Evolutionary conservation across 2,329 filamentous ascomycete genomes (phyloP).

Genomic region (Paraconiothyrium sp.): DNA sequence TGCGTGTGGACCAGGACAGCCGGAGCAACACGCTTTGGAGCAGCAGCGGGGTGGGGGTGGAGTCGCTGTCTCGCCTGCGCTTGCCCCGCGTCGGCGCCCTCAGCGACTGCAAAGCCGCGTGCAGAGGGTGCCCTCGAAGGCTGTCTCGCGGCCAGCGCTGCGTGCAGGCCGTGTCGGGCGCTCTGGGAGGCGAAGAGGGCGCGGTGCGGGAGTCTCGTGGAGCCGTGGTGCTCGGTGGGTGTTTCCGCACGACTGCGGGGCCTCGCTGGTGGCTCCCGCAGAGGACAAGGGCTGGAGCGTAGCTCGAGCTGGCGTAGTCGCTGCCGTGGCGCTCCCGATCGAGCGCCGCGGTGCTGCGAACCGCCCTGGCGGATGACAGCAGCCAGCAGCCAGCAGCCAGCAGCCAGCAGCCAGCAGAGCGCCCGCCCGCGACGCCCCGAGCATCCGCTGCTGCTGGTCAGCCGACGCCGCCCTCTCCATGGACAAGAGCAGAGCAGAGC

Average conservation of each 20-base stretch:
- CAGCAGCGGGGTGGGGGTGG: neutral
- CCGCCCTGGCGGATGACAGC: constrained; percentile 43
- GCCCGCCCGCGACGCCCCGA: constrained; percentile 17
- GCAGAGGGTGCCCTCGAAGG: neutral
- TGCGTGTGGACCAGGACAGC: constrained; percentile 11
- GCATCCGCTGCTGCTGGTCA: constrained; percentile 25
- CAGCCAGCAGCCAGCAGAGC: constrained; percentile 22
- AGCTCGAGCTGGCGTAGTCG: constrained; percentile 24
- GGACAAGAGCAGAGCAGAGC: constrained; percentile 13
- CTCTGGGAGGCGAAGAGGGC: neutral
- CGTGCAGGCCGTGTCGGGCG: neutral
- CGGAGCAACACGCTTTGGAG: too few species aligned
- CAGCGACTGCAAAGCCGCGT: neutral
- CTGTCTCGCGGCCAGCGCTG: neutral
- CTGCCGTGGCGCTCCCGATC: constrained; percentile 17
- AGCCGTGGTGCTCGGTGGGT: constrained; percentile 12
- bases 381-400: constrained; percentile 25
- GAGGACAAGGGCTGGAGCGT: constrained; percentile 10
- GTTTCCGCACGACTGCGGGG: constrained; percentile 23
- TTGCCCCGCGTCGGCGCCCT: too few species aligned
- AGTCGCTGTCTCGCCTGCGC: neutral
- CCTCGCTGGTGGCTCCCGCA: constrained; percentile 8
- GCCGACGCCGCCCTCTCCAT: constrained; percentile 19
- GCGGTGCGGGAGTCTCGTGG: neutral
- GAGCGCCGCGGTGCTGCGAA: constrained; percentile 18